Conservation (phyloP, 1,284 basidiomycete genomes). For the Austroboletus novae-zelandiae region DNA sequence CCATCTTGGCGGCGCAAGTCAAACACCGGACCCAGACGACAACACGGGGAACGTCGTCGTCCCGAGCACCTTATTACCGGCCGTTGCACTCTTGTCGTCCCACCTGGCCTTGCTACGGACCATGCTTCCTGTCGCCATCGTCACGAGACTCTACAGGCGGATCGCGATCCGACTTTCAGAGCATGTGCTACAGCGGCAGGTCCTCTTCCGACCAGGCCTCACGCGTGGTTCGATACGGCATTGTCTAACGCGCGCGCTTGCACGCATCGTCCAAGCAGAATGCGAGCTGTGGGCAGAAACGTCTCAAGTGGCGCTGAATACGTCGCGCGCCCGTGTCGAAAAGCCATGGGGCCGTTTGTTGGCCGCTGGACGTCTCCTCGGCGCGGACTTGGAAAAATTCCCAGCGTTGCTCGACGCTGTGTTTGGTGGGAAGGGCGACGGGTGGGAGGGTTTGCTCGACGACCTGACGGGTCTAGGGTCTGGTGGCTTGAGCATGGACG, state of each 20-base stretch:
- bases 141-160: slow-evolving; percentile 66
- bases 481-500: slow-evolving; percentile 23
- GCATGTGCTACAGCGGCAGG: slow-evolving; percentile 79
- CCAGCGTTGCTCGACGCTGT: slow-evolving; percentile 13
- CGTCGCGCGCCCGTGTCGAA: slow-evolving; percentile 45
- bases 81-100: slow-evolving; percentile 70
- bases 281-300: slow-evolving; percentile 79
- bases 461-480: slow-evolving; percentile 25
- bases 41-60: slow-evolving; percentile 48
- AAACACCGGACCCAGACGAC: slow-evolving; percentile 20
- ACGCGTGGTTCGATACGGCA: slow-evolving; percentile 29
- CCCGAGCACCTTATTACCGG: slow-evolving; percentile 65
- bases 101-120: slow-evolving; percentile 64
- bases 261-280: slow-evolving; percentile 55
- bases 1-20: slow-evolving; percentile 11
- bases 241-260: slow-evolving; percentile 46
- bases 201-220: slow-evolving; percentile 74
- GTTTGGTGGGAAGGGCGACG: slow-evolving; percentile 15
- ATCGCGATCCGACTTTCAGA: slow-evolving; percentile 64
- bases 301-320: slow-evolving; percentile 55
- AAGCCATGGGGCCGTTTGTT: slow-evolving; percentile 72
- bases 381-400: slow-evolving; percentile 39
- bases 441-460: slow-evolving; percentile 31
- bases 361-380: slow-evolving; percentile 65
- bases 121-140: slow-evolving; percentile 53